A percentile compares a stretch with the other conserved stretches of the same genome.
phyloP scores from a whole-genome alignment of 306 rosid genomes.

The barrel medic (Medicago truncatula) region MtrunA17r5.0-ANR NC_053045.1:58814501-58815000 shows the following conservation, averaged over 20 bases:
- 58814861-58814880: conserved; percentile 60
- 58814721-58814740: neutral
- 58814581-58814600: too few relatives aligned
- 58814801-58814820: conserved; percentile 12
- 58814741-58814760: neutral
- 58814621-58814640: too few relatives aligned
- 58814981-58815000: conserved; percentile 41
- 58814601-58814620: too few relatives aligned
- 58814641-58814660: too few relatives aligned
- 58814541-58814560: too few relatives aligned
- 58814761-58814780: neutral
- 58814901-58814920: conserved; percentile 52
- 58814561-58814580: too few relatives aligned
- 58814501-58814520: too few relatives aligned
- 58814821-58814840: conserved; percentile 69
- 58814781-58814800: conserved; percentile 6
- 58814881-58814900: conserved; percentile 77
- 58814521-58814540: too few relatives aligned
- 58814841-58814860: conserved; percentile 35
- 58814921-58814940: conserved; percentile 76
- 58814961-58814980: conserved; percentile 48
- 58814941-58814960: conserved; percentile 70
- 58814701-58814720: too few relatives aligned
- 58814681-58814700: too few relatives aligned
- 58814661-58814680: too few relatives aligned